Evolutionary conservation across 805 yeast species (phyloP).

Genomic region (Sugiyamaella valdiviana): DNA sequence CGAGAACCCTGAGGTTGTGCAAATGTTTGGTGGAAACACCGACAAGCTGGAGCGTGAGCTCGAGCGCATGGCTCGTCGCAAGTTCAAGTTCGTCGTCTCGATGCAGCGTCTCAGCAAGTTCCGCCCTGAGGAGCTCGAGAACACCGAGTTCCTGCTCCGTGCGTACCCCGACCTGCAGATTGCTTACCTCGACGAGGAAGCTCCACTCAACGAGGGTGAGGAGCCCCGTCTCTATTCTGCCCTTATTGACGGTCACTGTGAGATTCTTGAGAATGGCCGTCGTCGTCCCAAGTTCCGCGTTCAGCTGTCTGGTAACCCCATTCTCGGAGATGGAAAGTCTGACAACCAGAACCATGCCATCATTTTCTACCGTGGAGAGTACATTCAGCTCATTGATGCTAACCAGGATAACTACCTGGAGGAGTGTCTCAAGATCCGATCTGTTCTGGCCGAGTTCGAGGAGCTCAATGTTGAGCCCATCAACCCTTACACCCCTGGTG

Average conservation of each 20-base stretch:
- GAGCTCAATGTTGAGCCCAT: slow-evolving; percentile 52
- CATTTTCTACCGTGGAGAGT: slow-evolving; percentile 87
- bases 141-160: slow-evolving; percentile 58
- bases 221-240: slow-evolving; percentile 58
- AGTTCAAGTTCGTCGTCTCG: slow-evolving; percentile 73
- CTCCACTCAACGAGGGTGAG: slow-evolving; percentile 42
- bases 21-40: slow-evolving; percentile 98
- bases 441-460: slow-evolving; percentile 86
- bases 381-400: slow-evolving; percentile 91
- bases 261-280: slow-evolving; percentile 49
- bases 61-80: slow-evolving; percentile 73
- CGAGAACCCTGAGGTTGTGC: slow-evolving; percentile 87
- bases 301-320: slow-evolving; percentile 88
- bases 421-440: slow-evolving; percentile 85
- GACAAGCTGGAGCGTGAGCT: slow-evolving; percentile 93
- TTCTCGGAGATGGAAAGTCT: slow-evolving; percentile 92
- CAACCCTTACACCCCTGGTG: slow-evolving; percentile 57
- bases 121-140: slow-evolving; percentile 56
- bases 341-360: slow-evolving; percentile 90
- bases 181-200: slow-evolving; percentile 92
- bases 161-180: slow-evolving; percentile 69
- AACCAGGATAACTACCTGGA: slow-evolving; percentile 94
- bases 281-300: slow-evolving; percentile 59
- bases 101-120: slow-evolving; percentile 80
- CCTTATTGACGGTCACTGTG: slow-evolving; percentile 55